Evolutionary conservation across 306 rosid genomes (phyloP).

Genomic region (Dalbergia oliveri): DNA sequence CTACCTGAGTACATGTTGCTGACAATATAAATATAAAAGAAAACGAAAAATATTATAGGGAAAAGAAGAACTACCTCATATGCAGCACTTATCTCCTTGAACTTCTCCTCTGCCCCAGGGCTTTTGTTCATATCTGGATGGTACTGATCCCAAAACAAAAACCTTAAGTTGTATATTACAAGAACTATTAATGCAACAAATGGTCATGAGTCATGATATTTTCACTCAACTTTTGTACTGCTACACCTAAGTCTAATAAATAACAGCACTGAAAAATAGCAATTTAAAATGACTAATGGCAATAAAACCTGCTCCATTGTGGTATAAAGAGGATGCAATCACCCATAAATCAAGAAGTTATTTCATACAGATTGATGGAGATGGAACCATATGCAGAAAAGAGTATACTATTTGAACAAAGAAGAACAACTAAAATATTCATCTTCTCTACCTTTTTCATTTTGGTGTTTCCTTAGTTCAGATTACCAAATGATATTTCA

Average conservation of each 20-base stretch:
- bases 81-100: constrained; percentile 96
- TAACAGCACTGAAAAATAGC: neutral
- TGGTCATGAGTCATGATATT: neutral
- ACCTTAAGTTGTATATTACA: constrained; percentile 29
- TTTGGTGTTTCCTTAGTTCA: neutral
- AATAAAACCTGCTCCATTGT: neutral
- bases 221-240: constrained; percentile 8
- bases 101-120: constrained; percentile 90
- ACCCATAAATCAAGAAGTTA: neutral
- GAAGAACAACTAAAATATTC: neutral
- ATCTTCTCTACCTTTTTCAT: neutral
- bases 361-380: neutral
- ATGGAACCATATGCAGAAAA: neutral
- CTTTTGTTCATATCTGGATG: constrained; percentile 91
- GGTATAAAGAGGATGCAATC: constrained; percentile 13
- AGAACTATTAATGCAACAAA: constrained; percentile 12
- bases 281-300: constrained; percentile 8
- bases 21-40: neutral
- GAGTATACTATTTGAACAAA: neutral
- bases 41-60: neutral
- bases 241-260: constrained; percentile 3
- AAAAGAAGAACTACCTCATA: constrained; percentile 78
- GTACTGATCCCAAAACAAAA: constrained; percentile 60
- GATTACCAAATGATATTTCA: neutral
- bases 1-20: constrained; percentile 9